phyloP scores from a whole-genome alignment of 2,329 filamentous ascomycete species.

The Penicillium psychrosexuale region DNA sequence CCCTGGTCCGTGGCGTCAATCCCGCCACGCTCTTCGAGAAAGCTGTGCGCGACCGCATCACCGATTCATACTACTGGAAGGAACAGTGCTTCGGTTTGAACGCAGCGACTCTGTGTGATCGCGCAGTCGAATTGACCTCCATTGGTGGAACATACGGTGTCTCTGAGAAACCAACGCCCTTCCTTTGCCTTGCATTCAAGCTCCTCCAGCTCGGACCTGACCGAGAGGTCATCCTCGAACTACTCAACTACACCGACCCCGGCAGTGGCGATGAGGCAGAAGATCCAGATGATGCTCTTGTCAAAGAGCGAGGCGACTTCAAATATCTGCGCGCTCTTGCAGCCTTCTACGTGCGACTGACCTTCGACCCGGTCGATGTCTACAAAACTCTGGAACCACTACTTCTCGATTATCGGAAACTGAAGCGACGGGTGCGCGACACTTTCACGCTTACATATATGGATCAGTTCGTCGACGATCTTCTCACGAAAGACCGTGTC shows the following conservation, averaged over 20 bases:
- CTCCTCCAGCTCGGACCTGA: slow-evolving; percentile 81
- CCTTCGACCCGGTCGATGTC: slow-evolving; percentile 76
- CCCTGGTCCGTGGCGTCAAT: slow-evolving; percentile 83
- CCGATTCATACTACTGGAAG: slow-evolving; percentile 96
- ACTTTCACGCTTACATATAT: slow-evolving; percentile 75
- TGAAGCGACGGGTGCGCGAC: slow-evolving; percentile 71
- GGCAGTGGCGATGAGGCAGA: slow-evolving; percentile 48
- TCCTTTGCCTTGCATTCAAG: slow-evolving; percentile 93
- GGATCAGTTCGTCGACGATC: slow-evolving; percentile 90
- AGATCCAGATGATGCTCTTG: slow-evolving; percentile 27
- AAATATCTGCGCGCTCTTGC: slow-evolving; percentile 85
- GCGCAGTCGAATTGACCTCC: slow-evolving; percentile 78
- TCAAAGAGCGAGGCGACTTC: slow-evolving; percentile 47
- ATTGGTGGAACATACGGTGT: slow-evolving; percentile 85
- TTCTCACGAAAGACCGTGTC: slow-evolving; percentile 82
- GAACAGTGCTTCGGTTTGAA: slow-evolving; percentile 98
- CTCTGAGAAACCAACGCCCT: slow-evolving; percentile 80
- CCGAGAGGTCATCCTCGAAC: slow-evolving; percentile 74
- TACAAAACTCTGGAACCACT: slow-evolving; percentile 78
- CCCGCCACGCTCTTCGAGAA: slow-evolving; percentile 96
- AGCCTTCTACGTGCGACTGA: slow-evolving; percentile 88
- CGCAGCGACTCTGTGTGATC: slow-evolving; percentile 74
- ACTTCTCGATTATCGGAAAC: slow-evolving; percentile 76
- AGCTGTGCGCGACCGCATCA: slow-evolving; percentile 89
- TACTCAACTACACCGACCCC: slow-evolving; percentile 73